Base-by-base conservation (phyloP, 2,329 filamentous ascomycete species). In the Fusarium tuaranense region DNA sequence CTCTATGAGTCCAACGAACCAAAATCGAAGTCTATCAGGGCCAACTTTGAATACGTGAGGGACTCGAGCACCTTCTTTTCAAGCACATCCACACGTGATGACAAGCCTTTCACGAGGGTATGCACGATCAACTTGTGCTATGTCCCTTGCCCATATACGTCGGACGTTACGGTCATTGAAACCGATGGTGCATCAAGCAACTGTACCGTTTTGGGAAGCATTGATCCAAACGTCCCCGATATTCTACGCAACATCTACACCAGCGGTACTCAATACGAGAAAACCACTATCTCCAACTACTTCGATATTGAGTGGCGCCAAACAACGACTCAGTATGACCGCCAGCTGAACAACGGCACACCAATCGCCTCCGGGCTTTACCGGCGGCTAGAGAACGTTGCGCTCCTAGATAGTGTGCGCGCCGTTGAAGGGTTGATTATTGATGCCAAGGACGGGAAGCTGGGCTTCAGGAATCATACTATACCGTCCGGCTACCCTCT, bases 401-500 rank as follows among this genome's bases (percentile, higher is more conserved):
- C 65, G 3, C 68, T 70, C 13, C 22, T 39, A n/a, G 68, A 63
- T 20, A 53, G 41, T 2, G 32, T 58, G 7, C 64, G 60, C 10
- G 63, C 80, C 2, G 77, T 87, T 0, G 86, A 87, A 71, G 85
- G 85, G 0, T 73, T 87, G 7, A 73, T 87, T 9, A 82, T 86
- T 0, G 84, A 87, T 65, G 82, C 80, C 25, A 74, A 77, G 27
- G 79, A 78, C 13, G 85, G 85, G 0, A 83, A 84, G 0, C 79
- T 87, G 27, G 85, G 85, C 0, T 84, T 87, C 30, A 80, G 86
- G 30, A 86, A 86, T 67, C 86, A 86, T 66, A 85, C 81, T 1
- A 68, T 80, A 1, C 86, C 85, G 2, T 59, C 71, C 1, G 73
- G 73, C 3, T 48, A 60, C 20, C 30, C 20, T 30, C 57, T 41